Percentiles rank a stretch among this genome's conserved stretches.
Conservation (phyloP, 345 rosid species). For the Hypericum androsaemum region DNA sequence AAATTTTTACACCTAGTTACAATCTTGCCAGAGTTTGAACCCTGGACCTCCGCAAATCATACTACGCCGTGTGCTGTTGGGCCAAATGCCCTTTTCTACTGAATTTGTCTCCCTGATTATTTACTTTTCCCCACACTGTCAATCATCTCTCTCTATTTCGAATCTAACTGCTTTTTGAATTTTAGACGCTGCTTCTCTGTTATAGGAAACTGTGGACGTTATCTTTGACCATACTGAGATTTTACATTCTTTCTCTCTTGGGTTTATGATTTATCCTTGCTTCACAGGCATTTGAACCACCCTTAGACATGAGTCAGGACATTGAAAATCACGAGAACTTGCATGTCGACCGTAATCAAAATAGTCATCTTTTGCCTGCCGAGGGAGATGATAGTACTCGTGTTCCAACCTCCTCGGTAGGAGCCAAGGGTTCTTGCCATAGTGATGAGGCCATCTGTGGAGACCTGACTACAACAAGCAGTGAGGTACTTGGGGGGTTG, state of each 20-base stretch:
- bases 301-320: constrained; percentile 83
- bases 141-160: too few species aligned
- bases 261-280: constrained; percentile 11
- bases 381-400: constrained; percentile 35
- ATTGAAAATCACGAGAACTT: constrained; percentile 39
- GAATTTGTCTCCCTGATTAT: too few species aligned
- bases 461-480: constrained; percentile 21
- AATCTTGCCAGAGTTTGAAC: too few species aligned
- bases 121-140: too few species aligned
- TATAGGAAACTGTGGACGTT: too few species aligned
- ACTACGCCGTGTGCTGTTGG: too few species aligned
- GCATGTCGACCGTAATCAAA: constrained; percentile 27
- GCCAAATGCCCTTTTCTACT: too few species aligned
- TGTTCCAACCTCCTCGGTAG: constrained; percentile 32
- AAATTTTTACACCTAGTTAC: too few species aligned
- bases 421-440: constrained; percentile 26
- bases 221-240: too few species aligned
- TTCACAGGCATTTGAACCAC: constrained; percentile 95
- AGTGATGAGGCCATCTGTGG: constrained; percentile 14
- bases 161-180: too few species aligned
- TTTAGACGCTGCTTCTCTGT: too few species aligned
- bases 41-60: too few species aligned
- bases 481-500: constrained; percentile 16
- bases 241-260: background rate
- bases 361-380: constrained; percentile 33